These are phyloP conservation scores for Salix caprea DNA, from an alignment of 345 rosid species.

Conservation along the genomic window DNA sequence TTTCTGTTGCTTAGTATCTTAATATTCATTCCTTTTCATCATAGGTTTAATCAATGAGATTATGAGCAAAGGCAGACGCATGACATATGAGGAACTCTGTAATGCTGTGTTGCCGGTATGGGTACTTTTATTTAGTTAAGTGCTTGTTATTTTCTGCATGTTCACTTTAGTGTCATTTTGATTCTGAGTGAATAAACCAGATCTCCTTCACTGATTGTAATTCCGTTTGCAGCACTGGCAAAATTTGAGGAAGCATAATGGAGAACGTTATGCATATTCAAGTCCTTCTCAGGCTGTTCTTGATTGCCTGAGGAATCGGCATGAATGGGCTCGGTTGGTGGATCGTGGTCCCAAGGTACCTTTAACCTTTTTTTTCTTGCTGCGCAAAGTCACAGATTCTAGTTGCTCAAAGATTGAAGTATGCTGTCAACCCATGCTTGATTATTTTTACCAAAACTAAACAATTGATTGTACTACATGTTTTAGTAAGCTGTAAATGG, in stretches of 20 bases:
- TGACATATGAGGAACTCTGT: slow-evolving; percentile 93
- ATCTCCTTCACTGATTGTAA: slow-evolving; percentile 1
- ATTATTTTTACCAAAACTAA: not conserved
- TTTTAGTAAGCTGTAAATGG: not conserved
- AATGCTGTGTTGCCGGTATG: slow-evolving; percentile 91
- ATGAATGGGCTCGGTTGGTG: slow-evolving; percentile 93
- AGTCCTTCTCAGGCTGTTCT: slow-evolving; percentile 99
- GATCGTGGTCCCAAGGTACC: slow-evolving; percentile 99
- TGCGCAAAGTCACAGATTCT: not conserved
- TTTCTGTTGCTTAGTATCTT: not conserved
- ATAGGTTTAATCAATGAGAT: slow-evolving; percentile 81
- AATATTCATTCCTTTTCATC: not conserved
- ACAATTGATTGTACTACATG: not conserved
- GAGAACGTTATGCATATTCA: slow-evolving; percentile 96
- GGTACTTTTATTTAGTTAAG: slow-evolving; percentile 1
- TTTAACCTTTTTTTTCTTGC: not conserved
- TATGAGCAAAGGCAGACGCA: slow-evolving; percentile 89
- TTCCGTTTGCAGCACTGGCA: slow-evolving; percentile 84
- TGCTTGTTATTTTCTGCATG: slow-evolving; percentile 11
- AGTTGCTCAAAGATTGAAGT: not conserved
- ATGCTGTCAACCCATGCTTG: not conserved
- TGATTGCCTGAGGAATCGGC: slow-evolving; percentile 93
- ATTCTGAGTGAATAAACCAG: not conserved
- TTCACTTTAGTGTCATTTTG: not conserved
- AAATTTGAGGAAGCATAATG: slow-evolving; percentile 94